Conservation (phyloP, 257 asterid genomes). For the Pogostemon cablin region DNA sequence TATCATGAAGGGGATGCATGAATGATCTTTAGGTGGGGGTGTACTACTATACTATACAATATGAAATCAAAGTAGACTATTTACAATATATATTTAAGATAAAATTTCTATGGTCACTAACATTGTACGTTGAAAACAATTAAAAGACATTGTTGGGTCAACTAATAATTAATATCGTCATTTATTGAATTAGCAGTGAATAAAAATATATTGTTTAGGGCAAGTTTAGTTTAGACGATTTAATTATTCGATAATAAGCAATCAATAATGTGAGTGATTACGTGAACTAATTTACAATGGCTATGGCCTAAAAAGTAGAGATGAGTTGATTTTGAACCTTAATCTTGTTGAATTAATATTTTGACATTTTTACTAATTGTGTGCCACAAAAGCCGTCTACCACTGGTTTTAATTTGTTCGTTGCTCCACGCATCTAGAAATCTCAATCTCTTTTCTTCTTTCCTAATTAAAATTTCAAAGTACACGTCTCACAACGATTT, state of each 20-base stretch:
- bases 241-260: conserved; percentile 10
- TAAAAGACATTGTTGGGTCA: background rate
- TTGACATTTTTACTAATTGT: conserved; percentile 18
- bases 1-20: no score
- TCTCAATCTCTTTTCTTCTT: no score
- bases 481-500: no score
- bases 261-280: background rate
- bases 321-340: conserved; percentile 23
- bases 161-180: background rate
- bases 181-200: background rate
- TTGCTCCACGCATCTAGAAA: no score
- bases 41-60: no score
- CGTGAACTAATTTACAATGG: conserved; percentile 9
- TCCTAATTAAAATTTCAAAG: no score
- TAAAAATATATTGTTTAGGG: background rate
- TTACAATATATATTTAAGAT: no score
- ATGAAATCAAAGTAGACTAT: no score
- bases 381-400: background rate
- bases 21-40: no score
- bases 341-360: conserved; percentile 17
- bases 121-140: no score
- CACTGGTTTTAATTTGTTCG: background rate
- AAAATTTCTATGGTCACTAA: no score
- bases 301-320: background rate
- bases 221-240: background rate